Conservation (phyloP, 768 basidiomycete genomes). For the Stropharia rugosoannulata region DNA sequence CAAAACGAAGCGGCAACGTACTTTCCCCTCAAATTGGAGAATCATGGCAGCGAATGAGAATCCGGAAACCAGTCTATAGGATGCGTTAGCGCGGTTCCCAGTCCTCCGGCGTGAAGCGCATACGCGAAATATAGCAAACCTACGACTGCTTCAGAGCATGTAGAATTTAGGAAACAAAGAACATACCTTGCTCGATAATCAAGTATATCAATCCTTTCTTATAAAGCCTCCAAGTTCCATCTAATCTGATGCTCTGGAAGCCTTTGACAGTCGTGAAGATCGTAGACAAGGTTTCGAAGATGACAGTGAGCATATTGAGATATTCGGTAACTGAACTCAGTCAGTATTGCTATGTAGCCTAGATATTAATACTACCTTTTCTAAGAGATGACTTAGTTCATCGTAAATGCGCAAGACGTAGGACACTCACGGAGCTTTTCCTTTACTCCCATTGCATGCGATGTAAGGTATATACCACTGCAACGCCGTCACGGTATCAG, state of each 20-base stretch:
- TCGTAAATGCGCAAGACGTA: neutral
- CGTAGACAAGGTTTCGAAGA: constrained; percentile 1
- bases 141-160: neutral
- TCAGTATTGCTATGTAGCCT: neutral
- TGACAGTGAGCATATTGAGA: neutral
- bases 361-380: neutral
- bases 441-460: constrained; percentile 4
- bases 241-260: neutral
- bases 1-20: neutral
- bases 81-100: neutral
- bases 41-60: constrained; percentile 4
- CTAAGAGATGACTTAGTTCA: neutral
- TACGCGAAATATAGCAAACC: constrained; percentile 5
- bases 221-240: neutral
- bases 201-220: neutral
- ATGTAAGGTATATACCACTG: constrained; percentile 12
- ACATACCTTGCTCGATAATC: constrained; percentile 3
- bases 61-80: neutral
- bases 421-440: constrained; percentile 6
- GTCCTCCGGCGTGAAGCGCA: neutral
- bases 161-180: neutral
- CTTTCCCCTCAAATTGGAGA: neutral
- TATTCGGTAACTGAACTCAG: neutral
- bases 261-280: neutral
- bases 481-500: neutral